These are phyloP conservation scores for Xylona heveae DNA, from an alignment of 495 filamentous ascomycete genomes.

Conservation along the genomic window DNA sequence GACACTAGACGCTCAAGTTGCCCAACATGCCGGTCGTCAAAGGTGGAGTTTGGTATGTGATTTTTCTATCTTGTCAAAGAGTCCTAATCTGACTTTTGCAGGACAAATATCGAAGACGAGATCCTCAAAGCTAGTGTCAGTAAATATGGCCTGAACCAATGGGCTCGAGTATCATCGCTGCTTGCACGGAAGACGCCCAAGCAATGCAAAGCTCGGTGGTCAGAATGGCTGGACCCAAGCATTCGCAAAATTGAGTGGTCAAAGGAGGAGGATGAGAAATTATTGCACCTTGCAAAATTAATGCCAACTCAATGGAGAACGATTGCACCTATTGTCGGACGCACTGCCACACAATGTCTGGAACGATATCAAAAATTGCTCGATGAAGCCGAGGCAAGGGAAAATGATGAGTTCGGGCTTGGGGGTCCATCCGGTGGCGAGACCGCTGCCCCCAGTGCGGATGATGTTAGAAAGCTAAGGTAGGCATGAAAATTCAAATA, in stretches of 20 bases:
- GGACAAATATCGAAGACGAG: conserved; percentile 72
- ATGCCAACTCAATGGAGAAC: conserved; percentile 99
- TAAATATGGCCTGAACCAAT: conserved; percentile 96
- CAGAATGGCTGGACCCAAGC: conserved; percentile 92
- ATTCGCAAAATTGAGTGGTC: conserved; percentile 99
- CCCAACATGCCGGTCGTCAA: conserved; percentile 89
- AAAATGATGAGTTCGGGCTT: conserved; percentile 64
- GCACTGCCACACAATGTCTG: conserved; percentile 89
- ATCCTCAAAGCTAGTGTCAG: conserved; percentile 83
- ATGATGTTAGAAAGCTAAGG: conserved; percentile 74
- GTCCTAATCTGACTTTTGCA: conserved; percentile 12
- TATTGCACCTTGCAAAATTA: conserved; percentile 87
- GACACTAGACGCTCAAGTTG: no score
- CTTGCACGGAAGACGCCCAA: conserved; percentile 95
- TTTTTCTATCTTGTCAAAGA: conserved; percentile 10
- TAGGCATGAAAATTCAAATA: no score
- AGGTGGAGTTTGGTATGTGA: conserved; percentile 79
- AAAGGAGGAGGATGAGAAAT: conserved; percentile 93
- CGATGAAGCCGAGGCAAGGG: conserved; percentile 84
- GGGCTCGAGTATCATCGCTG: conserved; percentile 94
- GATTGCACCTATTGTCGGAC: conserved; percentile 87
- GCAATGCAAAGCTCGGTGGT: conserved; percentile 96
- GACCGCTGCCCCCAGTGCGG: conserved; percentile 69
- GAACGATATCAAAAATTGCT: conserved; percentile 92
- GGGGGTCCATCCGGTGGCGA: conserved; percentile 78